Conservation (phyloP, 2,329 filamentous ascomycete genomes). For the Lasiodiplodia citricola region DNA sequence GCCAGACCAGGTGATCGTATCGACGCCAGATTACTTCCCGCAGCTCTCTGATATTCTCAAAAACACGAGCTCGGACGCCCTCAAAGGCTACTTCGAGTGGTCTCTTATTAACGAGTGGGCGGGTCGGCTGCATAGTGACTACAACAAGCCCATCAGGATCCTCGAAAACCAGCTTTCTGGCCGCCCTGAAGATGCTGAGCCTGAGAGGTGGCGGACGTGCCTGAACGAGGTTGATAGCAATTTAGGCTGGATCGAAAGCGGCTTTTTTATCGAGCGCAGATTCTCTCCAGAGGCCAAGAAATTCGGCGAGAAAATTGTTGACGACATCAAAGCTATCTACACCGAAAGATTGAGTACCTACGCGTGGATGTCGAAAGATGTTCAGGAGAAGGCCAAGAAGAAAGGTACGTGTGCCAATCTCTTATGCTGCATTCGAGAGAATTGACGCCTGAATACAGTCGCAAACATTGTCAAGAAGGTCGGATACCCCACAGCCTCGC, state of each 20-base stretch:
- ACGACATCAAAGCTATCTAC: conserved; percentile 72
- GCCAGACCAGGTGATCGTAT: conserved; percentile 61
- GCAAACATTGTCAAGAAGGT: conserved; percentile 72
- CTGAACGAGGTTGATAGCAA: conserved; percentile 62
- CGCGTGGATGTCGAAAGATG: conserved; percentile 69
- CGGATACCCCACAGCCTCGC: conserved; percentile 67
- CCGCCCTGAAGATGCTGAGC: background rate
- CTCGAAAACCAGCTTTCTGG: background rate
- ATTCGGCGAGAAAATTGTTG: conserved; percentile 72
- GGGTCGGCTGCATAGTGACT: conserved; percentile 62
- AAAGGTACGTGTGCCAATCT: conserved; percentile 48
- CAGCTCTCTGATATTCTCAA: conserved; percentile 62
- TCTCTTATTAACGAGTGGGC: conserved; percentile 63
- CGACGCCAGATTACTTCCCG: conserved; percentile 65
- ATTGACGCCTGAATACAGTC: conserved; percentile 41
- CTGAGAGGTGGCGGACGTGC: conserved; percentile 70
- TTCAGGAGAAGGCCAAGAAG: conserved; percentile 63
- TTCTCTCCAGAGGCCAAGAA: conserved; percentile 71
- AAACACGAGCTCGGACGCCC: conserved; percentile 58
- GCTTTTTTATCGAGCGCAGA: conserved; percentile 69
- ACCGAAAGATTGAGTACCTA: conserved; percentile 63
- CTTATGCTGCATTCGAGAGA: too few species aligned
- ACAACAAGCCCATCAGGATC: conserved; percentile 63
- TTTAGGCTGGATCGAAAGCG: conserved; percentile 72
- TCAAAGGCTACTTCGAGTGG: conserved; percentile 69